Percentiles rank a stretch among this genome's conserved stretches.
Evolutionary conservation across 345 rosid species (phyloP).

Genomic region (Pistacia integerrima): DNA sequence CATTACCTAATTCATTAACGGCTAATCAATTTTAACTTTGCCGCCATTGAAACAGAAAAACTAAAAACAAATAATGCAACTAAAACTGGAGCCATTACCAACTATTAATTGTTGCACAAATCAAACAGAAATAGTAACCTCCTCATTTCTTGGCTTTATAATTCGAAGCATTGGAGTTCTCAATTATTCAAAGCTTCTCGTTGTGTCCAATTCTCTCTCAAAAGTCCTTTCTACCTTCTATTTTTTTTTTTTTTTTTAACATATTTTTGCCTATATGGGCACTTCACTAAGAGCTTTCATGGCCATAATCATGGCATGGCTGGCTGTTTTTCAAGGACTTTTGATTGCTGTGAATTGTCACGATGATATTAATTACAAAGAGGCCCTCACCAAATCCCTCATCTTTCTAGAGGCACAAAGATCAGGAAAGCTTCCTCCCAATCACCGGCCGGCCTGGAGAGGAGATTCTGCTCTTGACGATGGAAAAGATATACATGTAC

Average conservation of each 20-base stretch:
- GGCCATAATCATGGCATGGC: constrained; percentile 36
- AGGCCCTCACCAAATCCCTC: constrained; percentile 69
- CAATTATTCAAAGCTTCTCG: too few species aligned
- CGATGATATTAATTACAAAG: constrained; percentile 50
- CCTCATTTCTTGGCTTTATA: too few species aligned
- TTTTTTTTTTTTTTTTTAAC: background rate
- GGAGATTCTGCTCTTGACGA: constrained; percentile 88
- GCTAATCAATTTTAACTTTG: too few species aligned
- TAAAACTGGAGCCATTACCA: too few species aligned
- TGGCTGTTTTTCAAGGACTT: constrained; percentile 41
- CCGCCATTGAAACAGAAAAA: too few species aligned
- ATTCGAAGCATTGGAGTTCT: too few species aligned
- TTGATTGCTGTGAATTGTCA: constrained; percentile 38
- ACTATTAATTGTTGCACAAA: too few species aligned
- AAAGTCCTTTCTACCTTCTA: background rate
- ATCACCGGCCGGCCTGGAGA: constrained; percentile 72
- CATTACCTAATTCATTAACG: too few species aligned
- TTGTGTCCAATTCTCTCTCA: background rate
- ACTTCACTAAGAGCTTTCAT: constrained; percentile 14
- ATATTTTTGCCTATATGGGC: constrained; percentile 22
- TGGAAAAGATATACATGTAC: constrained; percentile 62
- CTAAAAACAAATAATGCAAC: too few species aligned
- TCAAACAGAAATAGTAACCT: too few species aligned
- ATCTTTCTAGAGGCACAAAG: constrained; percentile 90
- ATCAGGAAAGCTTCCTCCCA: constrained; percentile 81